Percentiles rank a stretch among this genome's conserved stretches.
phyloP scores from a whole-genome alignment of 139 green algal genomes.

The Chlorella vulgaris region DNA sequence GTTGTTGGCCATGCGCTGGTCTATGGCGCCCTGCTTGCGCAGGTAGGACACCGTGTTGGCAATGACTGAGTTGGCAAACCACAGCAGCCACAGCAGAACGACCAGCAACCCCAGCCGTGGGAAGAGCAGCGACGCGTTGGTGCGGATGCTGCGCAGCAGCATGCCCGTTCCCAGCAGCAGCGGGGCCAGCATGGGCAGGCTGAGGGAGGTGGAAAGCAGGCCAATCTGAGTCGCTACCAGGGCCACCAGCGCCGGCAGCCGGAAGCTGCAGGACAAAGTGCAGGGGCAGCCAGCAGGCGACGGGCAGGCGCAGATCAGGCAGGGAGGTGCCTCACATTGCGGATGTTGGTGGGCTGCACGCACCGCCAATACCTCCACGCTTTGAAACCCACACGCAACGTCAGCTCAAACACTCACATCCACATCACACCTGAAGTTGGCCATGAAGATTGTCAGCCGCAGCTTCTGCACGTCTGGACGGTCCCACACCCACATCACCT shows the following conservation, averaged over 20 bases:
- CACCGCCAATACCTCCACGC: neutral
- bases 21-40: slow-evolving; percentile 67
- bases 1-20: slow-evolving; percentile 56
- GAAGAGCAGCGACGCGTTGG: slow-evolving; percentile 77
- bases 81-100: slow-evolving; percentile 78
- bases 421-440: slow-evolving; percentile 54
- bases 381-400: neutral
- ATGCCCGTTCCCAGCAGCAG: slow-evolving; percentile 83
- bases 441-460: slow-evolving; percentile 71
- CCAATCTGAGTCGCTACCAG: slow-evolving; percentile 62
- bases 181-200: slow-evolving; percentile 82
- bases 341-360: too few relatives aligned
- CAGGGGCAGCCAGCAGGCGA: slow-evolving; percentile 27
- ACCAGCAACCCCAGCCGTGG: slow-evolving; percentile 71
- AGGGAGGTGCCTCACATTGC: too few relatives aligned
- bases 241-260: slow-evolving; percentile 64
- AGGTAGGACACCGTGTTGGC: slow-evolving; percentile 68
- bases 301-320: neutral
- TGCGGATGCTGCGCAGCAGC: slow-evolving; percentile 71
- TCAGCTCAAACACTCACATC: neutral
- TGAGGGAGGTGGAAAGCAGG: slow-evolving; percentile 64
- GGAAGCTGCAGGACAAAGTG: slow-evolving; percentile 47
- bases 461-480: slow-evolving; percentile 61
- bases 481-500: slow-evolving; percentile 73
- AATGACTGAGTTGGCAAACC: slow-evolving; percentile 79